A percentile compares a stretch with the other conserved stretches of the same genome.
phyloP scores from a whole-genome alignment of 1,284 basidiomycete species.

The Pseudozyma pruni region DNA sequence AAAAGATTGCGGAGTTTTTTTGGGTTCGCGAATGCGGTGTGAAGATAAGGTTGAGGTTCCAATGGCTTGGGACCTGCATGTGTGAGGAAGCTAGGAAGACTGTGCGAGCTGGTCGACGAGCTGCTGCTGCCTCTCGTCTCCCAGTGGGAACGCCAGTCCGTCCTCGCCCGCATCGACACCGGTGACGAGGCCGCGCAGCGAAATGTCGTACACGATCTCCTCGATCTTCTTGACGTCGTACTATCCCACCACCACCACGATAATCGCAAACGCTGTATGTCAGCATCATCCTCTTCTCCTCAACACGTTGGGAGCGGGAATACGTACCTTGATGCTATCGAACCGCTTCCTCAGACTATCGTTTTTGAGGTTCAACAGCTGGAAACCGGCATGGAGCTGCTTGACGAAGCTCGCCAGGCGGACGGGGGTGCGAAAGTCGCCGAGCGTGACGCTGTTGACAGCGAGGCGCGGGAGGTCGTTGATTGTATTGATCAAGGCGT shows the following conservation, averaged over 20 bases:
- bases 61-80: neutral
- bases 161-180: constrained; percentile 7
- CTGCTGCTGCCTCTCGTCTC: neutral
- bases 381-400: constrained; percentile 62
- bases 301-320: neutral
- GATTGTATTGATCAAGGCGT: constrained; percentile 54
- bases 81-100: neutral
- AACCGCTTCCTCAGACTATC: constrained; percentile 62
- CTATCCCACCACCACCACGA: constrained; percentile 12
- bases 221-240: constrained; percentile 67
- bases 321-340: constrained; percentile 62
- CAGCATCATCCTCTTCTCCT: neutral
- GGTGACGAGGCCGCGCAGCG: constrained; percentile 47
- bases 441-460: constrained; percentile 50
- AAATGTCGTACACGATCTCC: constrained; percentile 66
- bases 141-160: constrained; percentile 23
- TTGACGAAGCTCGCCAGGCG: constrained; percentile 60
- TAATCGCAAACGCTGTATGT: neutral
- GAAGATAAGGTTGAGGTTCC: neutral
- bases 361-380: constrained; percentile 66
- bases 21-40: neutral
- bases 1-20: neutral
- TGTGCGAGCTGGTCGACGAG: constrained; percentile 7
- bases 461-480: constrained; percentile 60
- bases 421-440: constrained; percentile 59